A percentile compares a stretch with the other conserved stretches of the same genome.
These are phyloP conservation scores for Magnusiomyces magnusii DNA, from an alignment of 1,139 yeast species.

Conservation along the genomic window DNA sequence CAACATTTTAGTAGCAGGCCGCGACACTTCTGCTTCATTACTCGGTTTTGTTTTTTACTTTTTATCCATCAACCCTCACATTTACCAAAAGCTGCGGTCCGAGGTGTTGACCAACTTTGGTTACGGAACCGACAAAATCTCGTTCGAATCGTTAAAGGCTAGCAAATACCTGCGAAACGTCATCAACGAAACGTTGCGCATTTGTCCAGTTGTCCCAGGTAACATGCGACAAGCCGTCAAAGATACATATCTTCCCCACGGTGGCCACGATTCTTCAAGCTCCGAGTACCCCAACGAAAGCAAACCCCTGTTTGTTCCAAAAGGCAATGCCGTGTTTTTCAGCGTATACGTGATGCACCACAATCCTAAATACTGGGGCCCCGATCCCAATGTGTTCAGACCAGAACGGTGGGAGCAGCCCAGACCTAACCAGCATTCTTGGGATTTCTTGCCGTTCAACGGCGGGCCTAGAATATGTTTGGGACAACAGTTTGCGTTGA, in stretches of 20 bases:
- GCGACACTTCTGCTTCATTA: slow-evolving; percentile 25
- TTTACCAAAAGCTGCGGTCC: background rate
- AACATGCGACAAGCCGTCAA: slow-evolving; percentile 43
- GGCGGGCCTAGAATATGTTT: slow-evolving; percentile 56
- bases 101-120: slow-evolving; percentile 13
- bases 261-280: slow-evolving; percentile 45
- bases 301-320: slow-evolving; percentile 40
- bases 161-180: background rate
- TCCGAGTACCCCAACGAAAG: slow-evolving; percentile 28
- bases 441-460: slow-evolving; percentile 40
- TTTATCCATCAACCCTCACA: background rate
- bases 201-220: slow-evolving; percentile 37
- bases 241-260: slow-evolving; percentile 45
- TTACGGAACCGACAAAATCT: background rate
- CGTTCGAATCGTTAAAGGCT: background rate
- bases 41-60: slow-evolving; percentile 32
- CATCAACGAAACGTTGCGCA: background rate
- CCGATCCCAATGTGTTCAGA: slow-evolving; percentile 42
- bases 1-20: slow-evolving; percentile 41
- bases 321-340: slow-evolving; percentile 43
- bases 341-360: slow-evolving; percentile 36
- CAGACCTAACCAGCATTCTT: slow-evolving; percentile 25
- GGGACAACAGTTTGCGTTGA: slow-evolving; percentile 53
- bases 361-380: slow-evolving; percentile 41
- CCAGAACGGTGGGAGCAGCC: slow-evolving; percentile 45